These are phyloP conservation scores for Ceratocystis albifundus DNA, from an alignment of 2,329 filamentous ascomycete species.

Conservation along the genomic window DNA sequence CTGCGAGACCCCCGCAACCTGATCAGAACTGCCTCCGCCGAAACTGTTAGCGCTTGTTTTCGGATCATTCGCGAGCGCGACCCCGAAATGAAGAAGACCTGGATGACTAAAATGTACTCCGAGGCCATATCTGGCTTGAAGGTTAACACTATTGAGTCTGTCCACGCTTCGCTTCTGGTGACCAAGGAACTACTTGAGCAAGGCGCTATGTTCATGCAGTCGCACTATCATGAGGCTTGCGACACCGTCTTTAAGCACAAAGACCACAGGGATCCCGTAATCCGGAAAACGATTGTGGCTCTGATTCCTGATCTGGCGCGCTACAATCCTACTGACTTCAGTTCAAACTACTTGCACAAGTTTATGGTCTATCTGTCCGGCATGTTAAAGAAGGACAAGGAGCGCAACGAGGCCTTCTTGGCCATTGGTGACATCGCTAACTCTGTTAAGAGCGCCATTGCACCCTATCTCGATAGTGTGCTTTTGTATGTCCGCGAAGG, in stretches of 20 bases:
- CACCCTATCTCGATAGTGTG: slow-evolving; percentile 88
- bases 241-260: slow-evolving; percentile 88
- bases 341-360: slow-evolving; percentile 73
- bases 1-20: slow-evolving; percentile 80
- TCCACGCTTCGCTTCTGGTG: slow-evolving; percentile 88
- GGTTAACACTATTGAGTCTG: slow-evolving; percentile 68
- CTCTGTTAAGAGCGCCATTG: slow-evolving; percentile 88
- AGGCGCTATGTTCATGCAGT: slow-evolving; percentile 98
- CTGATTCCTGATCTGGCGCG: slow-evolving; percentile 87
- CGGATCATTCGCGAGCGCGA: slow-evolving; percentile 92
- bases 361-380: slow-evolving; percentile 95
- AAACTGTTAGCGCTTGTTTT: slow-evolving; percentile 90
- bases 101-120: slow-evolving; percentile 83
- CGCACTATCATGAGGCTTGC: slow-evolving; percentile 80
- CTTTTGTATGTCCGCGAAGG: slow-evolving; percentile 88
- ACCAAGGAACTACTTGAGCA: slow-evolving; percentile 87
- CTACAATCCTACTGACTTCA: slow-evolving; percentile 86
- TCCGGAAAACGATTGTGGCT: slow-evolving; percentile 78
- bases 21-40: slow-evolving; percentile 81
- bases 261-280: slow-evolving; percentile 78
- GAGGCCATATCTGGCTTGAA: slow-evolving; percentile 72
- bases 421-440: slow-evolving; percentile 95
- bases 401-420: slow-evolving; percentile 85
- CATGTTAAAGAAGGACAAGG: slow-evolving; percentile 89
- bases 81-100: slow-evolving; percentile 70